Conservation (phyloP, 2,329 filamentous ascomycete species). For the Annulohypoxylon truncatum region DNA sequence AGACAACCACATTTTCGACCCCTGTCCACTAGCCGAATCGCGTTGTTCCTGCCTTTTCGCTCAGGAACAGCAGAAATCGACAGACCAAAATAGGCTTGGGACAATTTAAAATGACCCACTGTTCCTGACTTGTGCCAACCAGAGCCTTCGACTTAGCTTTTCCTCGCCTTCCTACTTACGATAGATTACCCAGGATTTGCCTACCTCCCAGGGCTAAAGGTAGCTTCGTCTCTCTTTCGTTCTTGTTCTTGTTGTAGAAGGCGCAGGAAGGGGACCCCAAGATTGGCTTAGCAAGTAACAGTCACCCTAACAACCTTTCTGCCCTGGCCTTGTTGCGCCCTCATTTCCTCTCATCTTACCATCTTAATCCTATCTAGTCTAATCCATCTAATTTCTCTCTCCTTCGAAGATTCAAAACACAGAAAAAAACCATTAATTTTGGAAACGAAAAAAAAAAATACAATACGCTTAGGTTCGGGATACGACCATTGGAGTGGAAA, state of each 20-base stretch:
- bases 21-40: constrained; percentile 36
- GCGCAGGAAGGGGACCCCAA: constrained; percentile 38
- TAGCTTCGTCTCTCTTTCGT: constrained; percentile 27
- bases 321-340: constrained; percentile 28
- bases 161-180: constrained; percentile 24
- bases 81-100: constrained; percentile 36
- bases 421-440: constrained; percentile 16
- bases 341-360: constrained; percentile 27
- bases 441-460: constrained; percentile 21
- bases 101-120: constrained; percentile 38
- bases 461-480: constrained; percentile 32
- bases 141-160: constrained; percentile 16
- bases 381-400: constrained; percentile 22
- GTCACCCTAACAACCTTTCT: constrained; percentile 44
- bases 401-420: constrained; percentile 13
- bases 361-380: background rate
- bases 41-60: constrained; percentile 37
- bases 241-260: constrained; percentile 25
- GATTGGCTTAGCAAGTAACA: constrained; percentile 36
- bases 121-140: constrained; percentile 33
- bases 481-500: constrained; percentile 37
- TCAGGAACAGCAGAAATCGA: constrained; percentile 38
- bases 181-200: constrained; percentile 23
- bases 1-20: constrained; percentile 36
- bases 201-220: constrained; percentile 6